These are phyloP conservation scores for Sporothrix pallida DNA, from an alignment of 2,329 filamentous ascomycete species.

Conservation along the genomic window DNA sequence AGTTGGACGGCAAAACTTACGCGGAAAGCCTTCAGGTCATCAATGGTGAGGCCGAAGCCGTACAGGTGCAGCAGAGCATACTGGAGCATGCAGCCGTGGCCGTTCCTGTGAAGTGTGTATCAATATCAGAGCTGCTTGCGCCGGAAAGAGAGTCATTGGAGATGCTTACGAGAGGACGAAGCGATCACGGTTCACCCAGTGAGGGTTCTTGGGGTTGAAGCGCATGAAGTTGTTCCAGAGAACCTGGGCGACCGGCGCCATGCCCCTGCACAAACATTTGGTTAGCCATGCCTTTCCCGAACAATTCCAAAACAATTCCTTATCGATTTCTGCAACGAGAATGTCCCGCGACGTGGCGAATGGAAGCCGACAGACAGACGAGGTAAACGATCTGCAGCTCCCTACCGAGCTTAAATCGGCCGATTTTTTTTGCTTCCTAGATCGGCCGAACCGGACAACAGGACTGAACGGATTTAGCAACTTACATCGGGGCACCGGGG, in stretches of 20 bases:
- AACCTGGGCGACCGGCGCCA: slow-evolving; percentile 96
- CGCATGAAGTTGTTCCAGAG: slow-evolving; percentile 99
- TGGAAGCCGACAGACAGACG: neutral
- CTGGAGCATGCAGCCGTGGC: slow-evolving; percentile 99
- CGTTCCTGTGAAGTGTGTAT: slow-evolving; percentile 68
- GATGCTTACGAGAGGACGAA: slow-evolving; percentile 93
- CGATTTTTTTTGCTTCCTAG: neutral
- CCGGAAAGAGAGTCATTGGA: neutral
- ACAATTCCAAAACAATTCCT: slow-evolving; percentile 36
- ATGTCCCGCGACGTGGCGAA: slow-evolving; percentile 10
- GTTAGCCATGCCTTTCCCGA: slow-evolving; percentile 12
- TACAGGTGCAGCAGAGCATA: slow-evolving; percentile 98
- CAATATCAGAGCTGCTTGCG: slow-evolving; percentile 29
- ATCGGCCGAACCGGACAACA: neutral
- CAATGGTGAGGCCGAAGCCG: slow-evolving; percentile 83
- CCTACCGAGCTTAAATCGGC: neutral
- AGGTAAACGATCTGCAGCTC: neutral
- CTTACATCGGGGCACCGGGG: slow-evolving; percentile 94
- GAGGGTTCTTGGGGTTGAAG: slow-evolving; percentile 99
- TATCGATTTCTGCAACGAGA: neutral
- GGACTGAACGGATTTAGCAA: slow-evolving; percentile 39
- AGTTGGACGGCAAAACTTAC: slow-evolving; percentile 61
- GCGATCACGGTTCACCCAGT: slow-evolving; percentile 96
- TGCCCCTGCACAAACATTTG: slow-evolving; percentile 59
- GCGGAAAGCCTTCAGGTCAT: slow-evolving; percentile 96